phyloP scores from a whole-genome alignment of 306 rosid species.

The Cicer chorassanicum region DNA sequence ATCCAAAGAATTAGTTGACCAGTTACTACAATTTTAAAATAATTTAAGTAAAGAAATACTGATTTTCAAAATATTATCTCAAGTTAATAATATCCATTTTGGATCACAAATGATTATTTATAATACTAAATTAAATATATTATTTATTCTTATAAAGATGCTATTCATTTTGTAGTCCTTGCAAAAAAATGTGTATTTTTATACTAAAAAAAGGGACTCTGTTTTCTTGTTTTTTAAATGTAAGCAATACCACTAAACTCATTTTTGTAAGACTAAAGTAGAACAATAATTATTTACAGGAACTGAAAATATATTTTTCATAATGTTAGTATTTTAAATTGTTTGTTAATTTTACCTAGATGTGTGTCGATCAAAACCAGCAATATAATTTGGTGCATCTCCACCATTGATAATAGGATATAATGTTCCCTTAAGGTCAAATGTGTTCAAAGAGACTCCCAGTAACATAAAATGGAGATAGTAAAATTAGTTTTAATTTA shows the following conservation, averaged over 20 bases:
- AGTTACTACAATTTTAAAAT: background rate
- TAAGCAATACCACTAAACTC: no score
- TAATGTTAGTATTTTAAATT: no score
- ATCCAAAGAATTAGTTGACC: background rate
- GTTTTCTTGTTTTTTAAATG: no score
- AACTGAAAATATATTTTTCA: no score
- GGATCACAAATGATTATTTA: background rate
- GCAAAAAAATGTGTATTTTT: no score
- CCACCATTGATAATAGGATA: constrained; percentile 43
- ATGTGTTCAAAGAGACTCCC: constrained; percentile 48
- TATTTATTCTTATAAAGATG: no score
- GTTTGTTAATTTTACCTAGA: no score
- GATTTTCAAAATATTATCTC: background rate
- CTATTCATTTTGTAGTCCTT: no score
- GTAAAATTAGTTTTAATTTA: background rate
- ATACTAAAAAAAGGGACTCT: no score
- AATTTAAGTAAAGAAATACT: background rate
- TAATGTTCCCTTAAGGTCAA: constrained; percentile 38
- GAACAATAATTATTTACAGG: no score
- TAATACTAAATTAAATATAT: no score
- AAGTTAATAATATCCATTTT: background rate
- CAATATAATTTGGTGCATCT: constrained; percentile 44
- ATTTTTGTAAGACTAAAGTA: no score
- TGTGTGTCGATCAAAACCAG: constrained; percentile 5
- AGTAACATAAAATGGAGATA: constrained; percentile 19